phyloP scores from a whole-genome alignment of 116 monocot species.

The Iris pallida region DNA sequence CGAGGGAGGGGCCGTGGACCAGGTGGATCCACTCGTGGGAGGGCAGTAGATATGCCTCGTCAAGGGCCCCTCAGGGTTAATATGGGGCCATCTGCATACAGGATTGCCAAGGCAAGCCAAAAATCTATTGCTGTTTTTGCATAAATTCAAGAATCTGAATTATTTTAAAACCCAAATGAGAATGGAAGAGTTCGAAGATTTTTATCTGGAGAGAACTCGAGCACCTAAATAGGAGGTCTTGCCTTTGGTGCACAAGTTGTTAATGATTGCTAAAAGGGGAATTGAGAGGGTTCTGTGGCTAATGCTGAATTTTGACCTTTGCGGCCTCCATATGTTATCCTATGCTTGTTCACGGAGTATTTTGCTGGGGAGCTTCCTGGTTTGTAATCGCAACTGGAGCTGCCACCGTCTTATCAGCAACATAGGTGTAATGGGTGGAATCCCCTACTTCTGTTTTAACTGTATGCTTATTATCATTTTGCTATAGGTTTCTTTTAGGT shows the following conservation, averaged over 20 bases:
- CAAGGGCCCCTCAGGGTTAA: slow-evolving; percentile 64
- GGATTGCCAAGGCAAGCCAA: slow-evolving; percentile 91
- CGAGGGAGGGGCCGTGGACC: slow-evolving; percentile 38
- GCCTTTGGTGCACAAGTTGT: slow-evolving; percentile 21
- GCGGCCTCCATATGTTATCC: slow-evolving; percentile 24
- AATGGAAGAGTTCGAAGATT: slow-evolving; percentile 17
- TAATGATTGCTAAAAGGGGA: slow-evolving; percentile 7
- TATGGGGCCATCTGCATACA: slow-evolving; percentile 9
- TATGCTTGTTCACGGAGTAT: slow-evolving; percentile 16
- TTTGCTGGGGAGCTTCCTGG: slow-evolving; percentile 28
- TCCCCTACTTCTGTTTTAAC: slow-evolving; percentile 39
- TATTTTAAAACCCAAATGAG: slow-evolving; percentile 29
- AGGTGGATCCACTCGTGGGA: slow-evolving; percentile 59
- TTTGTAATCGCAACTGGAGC: slow-evolving; percentile 28
- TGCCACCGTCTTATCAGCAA: slow-evolving; percentile 26
- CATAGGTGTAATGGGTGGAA: slow-evolving; percentile 36
- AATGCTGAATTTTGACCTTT: slow-evolving; percentile 24
- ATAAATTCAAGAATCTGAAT: slow-evolving; percentile 51
- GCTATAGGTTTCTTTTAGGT: slow-evolving; percentile 19
- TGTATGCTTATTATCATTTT: slow-evolving; percentile 22
- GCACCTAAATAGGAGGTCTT: slow-evolving; percentile 14
- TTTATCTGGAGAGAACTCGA: slow-evolving; percentile 15
- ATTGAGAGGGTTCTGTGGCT: slow-evolving; percentile 14
- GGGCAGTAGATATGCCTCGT: slow-evolving; percentile 43
- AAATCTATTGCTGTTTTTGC: slow-evolving; percentile 47